Evolutionary conservation across 768 basidiomycete genomes (phyloP).

Genomic region (Suillus decipiens): DNA sequence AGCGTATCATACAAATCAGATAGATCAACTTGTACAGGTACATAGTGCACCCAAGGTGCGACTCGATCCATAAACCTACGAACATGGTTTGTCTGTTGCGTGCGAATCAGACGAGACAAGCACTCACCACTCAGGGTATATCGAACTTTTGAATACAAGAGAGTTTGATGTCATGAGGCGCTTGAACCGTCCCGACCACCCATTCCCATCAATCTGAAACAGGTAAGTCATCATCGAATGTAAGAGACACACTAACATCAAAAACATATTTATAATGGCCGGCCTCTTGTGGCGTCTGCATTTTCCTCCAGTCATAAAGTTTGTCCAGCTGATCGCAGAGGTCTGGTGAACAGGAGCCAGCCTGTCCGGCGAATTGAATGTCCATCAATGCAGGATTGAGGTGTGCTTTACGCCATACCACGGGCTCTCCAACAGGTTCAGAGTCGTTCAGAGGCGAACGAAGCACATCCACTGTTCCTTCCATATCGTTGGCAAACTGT

Average conservation of each 20-base stretch:
- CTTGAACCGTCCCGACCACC: conserved; percentile 73
- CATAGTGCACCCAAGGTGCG: conserved; percentile 73
- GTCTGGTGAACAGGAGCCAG: conserved; percentile 14
- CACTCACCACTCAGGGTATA: conserved; percentile 72
- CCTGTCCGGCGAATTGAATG: conserved; percentile 55
- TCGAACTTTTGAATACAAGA: conserved; percentile 66
- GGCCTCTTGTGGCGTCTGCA: conserved; percentile 48
- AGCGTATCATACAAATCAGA: conserved; percentile 71
- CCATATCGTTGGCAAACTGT: conserved; percentile 40
- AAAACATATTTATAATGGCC: conserved; percentile 62
- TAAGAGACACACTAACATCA: conserved; percentile 41
- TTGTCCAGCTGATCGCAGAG: conserved; percentile 47
- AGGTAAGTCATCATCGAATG: neutral
- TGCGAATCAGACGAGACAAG: neutral
- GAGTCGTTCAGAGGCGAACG: conserved; percentile 28
- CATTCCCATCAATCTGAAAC: conserved; percentile 60
- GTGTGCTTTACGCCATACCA: conserved; percentile 35
- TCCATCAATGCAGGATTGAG: conserved; percentile 62
- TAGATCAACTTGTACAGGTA: conserved; percentile 66
- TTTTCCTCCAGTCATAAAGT: conserved; percentile 51
- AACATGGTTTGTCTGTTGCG: neutral
- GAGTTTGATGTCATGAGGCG: conserved; percentile 62
- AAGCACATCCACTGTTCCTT: conserved; percentile 42
- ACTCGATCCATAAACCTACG: conserved; percentile 56
- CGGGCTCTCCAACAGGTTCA: conserved; percentile 40